Evolutionary conservation across 2,329 filamentous ascomycete genomes (phyloP), one percentile per base, ranked within the genome.

Genomic region (Pseudodiploospora longispora): DNA sequence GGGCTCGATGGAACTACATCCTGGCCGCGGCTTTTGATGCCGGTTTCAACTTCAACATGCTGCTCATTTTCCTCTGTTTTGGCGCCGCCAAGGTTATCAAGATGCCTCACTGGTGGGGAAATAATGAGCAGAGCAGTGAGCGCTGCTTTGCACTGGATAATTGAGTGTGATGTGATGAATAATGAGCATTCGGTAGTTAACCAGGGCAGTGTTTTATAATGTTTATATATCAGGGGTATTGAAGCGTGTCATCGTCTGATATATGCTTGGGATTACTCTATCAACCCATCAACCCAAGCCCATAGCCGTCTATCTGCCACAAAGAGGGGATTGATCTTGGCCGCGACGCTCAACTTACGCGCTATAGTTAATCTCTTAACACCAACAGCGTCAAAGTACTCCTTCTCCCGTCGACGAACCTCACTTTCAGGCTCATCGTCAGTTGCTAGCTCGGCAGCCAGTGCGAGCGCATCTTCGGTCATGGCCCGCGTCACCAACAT

Each of bases 91-190:
- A 74, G 62, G 65, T 76, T 30, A 60, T 80, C 6, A 65, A 60
- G 10, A 81, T 81, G 77, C 76, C 76, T n/a, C 56, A 76, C 48
- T 82, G 78, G 78, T 82, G 77, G 76, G 78, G 78, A 0, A 82
- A 82, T 52, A 72, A 78, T 50, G 67, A 60, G 29, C 61, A 67
- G 12, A 75, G 64, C 43, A 71, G 73, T 36, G 78, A 82, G 59
- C 66, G 77, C 43, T 82, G 78, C 55, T 82, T 81, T 65, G 73
- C 74, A 3, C 49, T 77, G 33, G 29, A 40, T 30, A 41, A 43
- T 30, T 19, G 30, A 34, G 2, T 34, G 3, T 9, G 32, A 34
- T 9, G 3, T 12, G 32, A 34, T 19, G 19, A 3, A 19, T 19
- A 19, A 19, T 19, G 19, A 19, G 19, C 19, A 19, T 19, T 19